phyloP scores from a whole-genome alignment of 2,329 filamentous ascomycete species.

The Sordariomycetes sp. region DNA sequence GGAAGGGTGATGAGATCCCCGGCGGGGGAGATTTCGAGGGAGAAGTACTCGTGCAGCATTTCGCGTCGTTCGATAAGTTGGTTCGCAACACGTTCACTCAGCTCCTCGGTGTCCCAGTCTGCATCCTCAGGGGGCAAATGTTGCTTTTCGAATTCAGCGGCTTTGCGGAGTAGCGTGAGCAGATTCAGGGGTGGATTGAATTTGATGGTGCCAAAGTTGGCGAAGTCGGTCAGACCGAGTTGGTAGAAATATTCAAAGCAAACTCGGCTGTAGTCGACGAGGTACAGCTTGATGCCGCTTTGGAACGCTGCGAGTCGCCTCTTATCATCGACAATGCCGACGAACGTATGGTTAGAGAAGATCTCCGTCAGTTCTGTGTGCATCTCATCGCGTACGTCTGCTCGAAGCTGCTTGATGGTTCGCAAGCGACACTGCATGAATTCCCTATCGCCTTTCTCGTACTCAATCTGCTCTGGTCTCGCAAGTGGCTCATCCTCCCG shows the following conservation, averaged over 20 bases:
- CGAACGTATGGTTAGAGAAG: constrained; percentile 82
- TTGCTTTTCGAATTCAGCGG: constrained; percentile 59
- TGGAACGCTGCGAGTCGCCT: constrained; percentile 89
- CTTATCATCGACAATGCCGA: constrained; percentile 82
- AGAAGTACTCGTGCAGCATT: constrained; percentile 92
- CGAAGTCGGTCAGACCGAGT: constrained; percentile 87
- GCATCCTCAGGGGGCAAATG: constrained; percentile 28
- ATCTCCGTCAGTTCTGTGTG: constrained; percentile 82
- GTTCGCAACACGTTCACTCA: constrained; percentile 54
- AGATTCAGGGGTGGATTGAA: constrained; percentile 71
- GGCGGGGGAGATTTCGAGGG: constrained; percentile 67
- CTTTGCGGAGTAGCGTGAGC: constrained; percentile 61
- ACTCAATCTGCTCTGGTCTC: constrained; percentile 48
- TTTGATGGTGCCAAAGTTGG: constrained; percentile 79
- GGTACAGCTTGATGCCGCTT: constrained; percentile 81
- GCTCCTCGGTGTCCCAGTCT: constrained; percentile 56
- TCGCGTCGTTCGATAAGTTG: constrained; percentile 69
- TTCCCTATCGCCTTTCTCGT: constrained; percentile 63
- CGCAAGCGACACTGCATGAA: constrained; percentile 62
- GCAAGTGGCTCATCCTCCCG: constrained; percentile 23
- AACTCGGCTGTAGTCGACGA: constrained; percentile 85
- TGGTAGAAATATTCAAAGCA: constrained; percentile 94
- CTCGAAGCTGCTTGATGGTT: constrained; percentile 79
- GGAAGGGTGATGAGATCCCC: constrained; percentile 75
- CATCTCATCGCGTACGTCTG: constrained; percentile 69